Percentiles rank a stretch among this genome's conserved stretches.
Conservation (phyloP, 1,284 basidiomycete genomes). For the Chondrostereum purpureum region DNA sequence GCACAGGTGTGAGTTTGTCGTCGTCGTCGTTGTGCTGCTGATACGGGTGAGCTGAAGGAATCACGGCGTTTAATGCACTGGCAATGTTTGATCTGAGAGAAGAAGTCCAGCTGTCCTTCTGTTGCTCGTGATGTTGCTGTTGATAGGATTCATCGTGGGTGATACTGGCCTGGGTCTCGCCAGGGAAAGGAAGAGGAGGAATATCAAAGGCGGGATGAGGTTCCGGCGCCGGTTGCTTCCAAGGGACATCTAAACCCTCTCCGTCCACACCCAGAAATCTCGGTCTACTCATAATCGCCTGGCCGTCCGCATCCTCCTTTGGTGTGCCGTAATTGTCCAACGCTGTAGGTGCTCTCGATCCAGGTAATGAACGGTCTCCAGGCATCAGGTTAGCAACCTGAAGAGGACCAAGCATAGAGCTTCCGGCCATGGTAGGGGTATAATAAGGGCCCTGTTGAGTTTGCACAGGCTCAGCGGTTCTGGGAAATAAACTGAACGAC, state of each 20-base stretch:
- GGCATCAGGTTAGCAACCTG: constrained; percentile 20
- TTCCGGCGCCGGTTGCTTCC: constrained; percentile 11
- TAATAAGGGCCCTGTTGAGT: constrained; percentile 8
- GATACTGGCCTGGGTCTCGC: neutral
- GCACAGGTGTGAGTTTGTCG: constrained; percentile 19
- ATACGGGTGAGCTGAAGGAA: constrained; percentile 14
- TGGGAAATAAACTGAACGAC: constrained; percentile 14
- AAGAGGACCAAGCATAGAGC: constrained; percentile 17
- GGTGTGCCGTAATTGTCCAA: constrained; percentile 15
- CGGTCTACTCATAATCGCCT: constrained; percentile 16
- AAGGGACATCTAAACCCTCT: constrained; percentile 17
- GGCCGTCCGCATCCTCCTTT: constrained; percentile 11
- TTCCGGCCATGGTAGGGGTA: constrained; percentile 6
- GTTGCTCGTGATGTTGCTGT: no score
- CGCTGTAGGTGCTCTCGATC: constrained; percentile 15
- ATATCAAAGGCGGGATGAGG: neutral
- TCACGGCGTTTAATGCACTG: constrained; percentile 30
- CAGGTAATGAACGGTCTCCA: constrained; percentile 16
- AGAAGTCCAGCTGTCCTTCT: constrained; percentile 25
- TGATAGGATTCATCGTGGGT: neutral
- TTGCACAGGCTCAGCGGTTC: constrained; percentile 16
- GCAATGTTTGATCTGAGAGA: constrained; percentile 27
- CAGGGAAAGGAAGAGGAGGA: neutral
- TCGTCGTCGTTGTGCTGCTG: constrained; percentile 14
- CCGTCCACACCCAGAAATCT: constrained; percentile 19